Evolutionary conservation across 257 asterid genomes (phyloP).

Genomic region (Gardenia jasminoides): DNA sequence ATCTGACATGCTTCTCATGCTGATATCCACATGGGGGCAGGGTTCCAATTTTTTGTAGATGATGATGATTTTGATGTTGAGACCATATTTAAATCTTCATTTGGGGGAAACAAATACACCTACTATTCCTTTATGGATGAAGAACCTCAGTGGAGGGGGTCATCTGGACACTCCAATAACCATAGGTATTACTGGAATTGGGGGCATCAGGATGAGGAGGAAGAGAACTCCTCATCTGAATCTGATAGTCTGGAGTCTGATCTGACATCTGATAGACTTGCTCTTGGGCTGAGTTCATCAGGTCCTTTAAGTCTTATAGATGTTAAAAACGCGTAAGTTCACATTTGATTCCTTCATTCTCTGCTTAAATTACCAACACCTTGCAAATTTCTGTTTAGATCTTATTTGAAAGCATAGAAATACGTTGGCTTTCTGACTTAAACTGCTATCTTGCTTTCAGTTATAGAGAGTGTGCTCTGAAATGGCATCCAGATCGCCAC

Average conservation of each 20-base stretch:
- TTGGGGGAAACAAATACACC: conserved; percentile 49
- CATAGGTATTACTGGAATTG: conserved; percentile 30
- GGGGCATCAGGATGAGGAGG: conserved; percentile 44
- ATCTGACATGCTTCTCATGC: conserved; percentile 7
- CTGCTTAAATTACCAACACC: background rate
- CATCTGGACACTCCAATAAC: conserved; percentile 48
- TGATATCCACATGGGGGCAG: conserved; percentile 35
- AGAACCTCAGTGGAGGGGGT: conserved; percentile 48
- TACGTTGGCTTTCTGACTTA: background rate
- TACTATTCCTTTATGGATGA: conserved; percentile 56
- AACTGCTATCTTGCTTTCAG: conserved; percentile 38
- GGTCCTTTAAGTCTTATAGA: conserved; percentile 83
- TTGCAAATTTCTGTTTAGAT: background rate
- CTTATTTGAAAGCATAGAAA: background rate
- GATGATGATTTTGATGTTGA: conserved; percentile 57
- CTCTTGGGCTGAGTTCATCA: conserved; percentile 69
- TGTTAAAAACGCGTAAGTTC: conserved; percentile 82
- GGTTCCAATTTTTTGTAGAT: conserved; percentile 50
- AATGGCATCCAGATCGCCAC: conserved; percentile 99
- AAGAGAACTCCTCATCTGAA: conserved; percentile 48
- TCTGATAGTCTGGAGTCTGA: conserved; percentile 30
- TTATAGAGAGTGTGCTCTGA: conserved; percentile 81
- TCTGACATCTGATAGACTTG: conserved; percentile 57
- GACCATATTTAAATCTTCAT: conserved; percentile 51
- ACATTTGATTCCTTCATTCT: conserved; percentile 3